phyloP scores from a whole-genome alignment of 148 eudicot species.

The Nyssa sinensis region DNA sequence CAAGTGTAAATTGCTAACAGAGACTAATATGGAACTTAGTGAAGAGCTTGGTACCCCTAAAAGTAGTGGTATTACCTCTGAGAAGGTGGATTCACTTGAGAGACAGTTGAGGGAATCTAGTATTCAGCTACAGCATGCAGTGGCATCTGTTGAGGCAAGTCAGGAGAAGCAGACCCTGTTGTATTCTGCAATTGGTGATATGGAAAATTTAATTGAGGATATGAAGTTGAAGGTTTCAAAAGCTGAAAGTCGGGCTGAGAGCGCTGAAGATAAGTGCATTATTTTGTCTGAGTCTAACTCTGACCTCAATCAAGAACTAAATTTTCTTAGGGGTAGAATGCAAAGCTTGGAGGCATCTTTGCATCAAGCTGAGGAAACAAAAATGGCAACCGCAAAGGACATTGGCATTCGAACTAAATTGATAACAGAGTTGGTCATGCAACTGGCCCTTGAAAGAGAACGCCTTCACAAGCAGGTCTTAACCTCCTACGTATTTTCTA shows the following conservation, averaged over 20 bases:
- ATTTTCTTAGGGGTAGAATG: slow-evolving; percentile 49
- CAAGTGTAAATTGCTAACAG: slow-evolving; percentile 40
- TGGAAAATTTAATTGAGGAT: slow-evolving; percentile 72
- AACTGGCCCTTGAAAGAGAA: slow-evolving; percentile 82
- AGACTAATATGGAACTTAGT: slow-evolving; percentile 46
- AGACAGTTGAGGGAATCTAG: slow-evolving; percentile 56
- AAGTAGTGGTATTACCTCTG: slow-evolving; percentile 26
- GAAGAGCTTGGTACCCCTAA: slow-evolving; percentile 51
- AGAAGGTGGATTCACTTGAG: slow-evolving; percentile 52
- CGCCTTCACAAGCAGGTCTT: slow-evolving; percentile 86
- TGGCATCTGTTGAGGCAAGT: slow-evolving; percentile 73
- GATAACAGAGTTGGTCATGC: slow-evolving; percentile 72
- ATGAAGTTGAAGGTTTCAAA: slow-evolving; percentile 59
- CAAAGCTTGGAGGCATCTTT: slow-evolving; percentile 64
- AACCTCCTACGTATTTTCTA: not conserved
- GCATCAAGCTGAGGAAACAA: slow-evolving; percentile 65
- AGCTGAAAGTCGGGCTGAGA: slow-evolving; percentile 64
- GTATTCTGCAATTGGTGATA: slow-evolving; percentile 60
- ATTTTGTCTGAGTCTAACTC: slow-evolving; percentile 62
- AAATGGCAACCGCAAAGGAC: slow-evolving; percentile 68
- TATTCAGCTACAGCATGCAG: slow-evolving; percentile 61
- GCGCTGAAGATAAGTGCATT: slow-evolving; percentile 71
- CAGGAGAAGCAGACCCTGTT: slow-evolving; percentile 69
- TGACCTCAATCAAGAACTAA: slow-evolving; percentile 64
- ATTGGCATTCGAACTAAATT: slow-evolving; percentile 57